Base-by-base conservation (phyloP, 2,329 filamentous ascomycete genomes). In the Huntiella decipiens region DNA sequence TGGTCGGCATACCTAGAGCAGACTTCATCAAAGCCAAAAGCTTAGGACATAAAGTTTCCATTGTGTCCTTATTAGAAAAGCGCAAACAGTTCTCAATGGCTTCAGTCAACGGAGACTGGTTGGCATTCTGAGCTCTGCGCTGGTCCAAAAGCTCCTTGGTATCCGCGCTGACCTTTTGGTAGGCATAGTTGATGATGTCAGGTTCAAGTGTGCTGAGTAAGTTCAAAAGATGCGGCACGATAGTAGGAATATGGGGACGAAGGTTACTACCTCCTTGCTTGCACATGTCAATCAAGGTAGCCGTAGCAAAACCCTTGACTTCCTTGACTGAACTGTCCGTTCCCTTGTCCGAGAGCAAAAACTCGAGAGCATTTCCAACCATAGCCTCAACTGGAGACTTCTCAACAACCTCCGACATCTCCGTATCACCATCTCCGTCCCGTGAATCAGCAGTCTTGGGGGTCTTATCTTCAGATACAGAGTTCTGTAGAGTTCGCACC, bases 71-170 rank as follows among this genome's bases (percentile, higher is more conserved):
- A 56, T 96, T 85, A 1, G 92, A 69, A 44, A 83, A 77, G 50
- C 94, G 85, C 31, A 98, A 72, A 55, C 83, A 85, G 52, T 87
- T 75, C 54, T 94, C 84, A 47, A 96, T 85, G 1, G 86, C 86
- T 59, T 95, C 87, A 56, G 87, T 92, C 52, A 98, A 77, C 0
- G 91, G 88, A 12, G 85, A 94, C 44, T 75, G 76, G 22, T 85
- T 82, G 28, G 95, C 84, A 58, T 78, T 82, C 35, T 74, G 78
- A 11, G 91, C 76, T 46, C 91, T 73, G 60, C 86, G 72, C 57
- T 85, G 87, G 60, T 98, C 91, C 46, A 98, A 85, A 55, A 88
- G 78, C 53, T 93, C 85, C 40, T 85, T 79, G 1, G 82, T 92
- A 22, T 92, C 71, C 43, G 92, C 86, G 52, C 86, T 79, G 0